Evolutionary conservation across 129 eudicot species (phyloP).

Genomic region (Silybum marianum): DNA sequence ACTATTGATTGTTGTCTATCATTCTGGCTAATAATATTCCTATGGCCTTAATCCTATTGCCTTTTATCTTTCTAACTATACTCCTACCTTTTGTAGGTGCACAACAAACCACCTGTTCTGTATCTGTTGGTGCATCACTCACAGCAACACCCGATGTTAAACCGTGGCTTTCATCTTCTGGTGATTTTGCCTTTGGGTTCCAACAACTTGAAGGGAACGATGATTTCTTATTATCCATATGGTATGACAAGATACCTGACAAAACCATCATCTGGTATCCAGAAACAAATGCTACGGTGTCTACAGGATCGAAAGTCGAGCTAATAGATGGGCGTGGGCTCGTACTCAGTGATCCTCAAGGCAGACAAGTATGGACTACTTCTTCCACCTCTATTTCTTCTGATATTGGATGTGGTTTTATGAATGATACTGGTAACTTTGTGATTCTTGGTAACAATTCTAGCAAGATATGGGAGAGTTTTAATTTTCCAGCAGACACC

Average conservation of each 20-base stretch:
- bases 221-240: slow-evolving; percentile 38
- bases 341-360: slow-evolving; percentile 29
- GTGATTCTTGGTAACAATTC: not conserved
- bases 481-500: slow-evolving; percentile 36
- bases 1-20: no score
- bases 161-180: slow-evolving; percentile 54
- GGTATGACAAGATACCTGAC: slow-evolving; percentile 37
- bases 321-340: slow-evolving; percentile 10
- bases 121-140: slow-evolving; percentile 33
- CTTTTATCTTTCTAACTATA: not conserved
- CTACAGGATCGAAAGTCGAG: slow-evolving; percentile 31
- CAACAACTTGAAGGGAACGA: slow-evolving; percentile 14
- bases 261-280: slow-evolving; percentile 40
- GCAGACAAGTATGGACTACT: slow-evolving; percentile 10
- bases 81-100: slow-evolving; percentile 4
- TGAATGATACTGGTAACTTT: slow-evolving; percentile 29
- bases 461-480: slow-evolving; percentile 36
- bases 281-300: not conserved
- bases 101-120: slow-evolving; percentile 29
- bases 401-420: slow-evolving; percentile 15
- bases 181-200: slow-evolving; percentile 66
- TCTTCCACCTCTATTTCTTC: not conserved
- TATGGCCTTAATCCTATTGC: slow-evolving; percentile 11
- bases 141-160: slow-evolving; percentile 19
- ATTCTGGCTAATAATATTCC: not conserved